These are phyloP conservation scores for Aspergillus sp. DNA, from an alignment of 2,329 filamentous ascomycete species.

Conservation along the genomic window DNA sequence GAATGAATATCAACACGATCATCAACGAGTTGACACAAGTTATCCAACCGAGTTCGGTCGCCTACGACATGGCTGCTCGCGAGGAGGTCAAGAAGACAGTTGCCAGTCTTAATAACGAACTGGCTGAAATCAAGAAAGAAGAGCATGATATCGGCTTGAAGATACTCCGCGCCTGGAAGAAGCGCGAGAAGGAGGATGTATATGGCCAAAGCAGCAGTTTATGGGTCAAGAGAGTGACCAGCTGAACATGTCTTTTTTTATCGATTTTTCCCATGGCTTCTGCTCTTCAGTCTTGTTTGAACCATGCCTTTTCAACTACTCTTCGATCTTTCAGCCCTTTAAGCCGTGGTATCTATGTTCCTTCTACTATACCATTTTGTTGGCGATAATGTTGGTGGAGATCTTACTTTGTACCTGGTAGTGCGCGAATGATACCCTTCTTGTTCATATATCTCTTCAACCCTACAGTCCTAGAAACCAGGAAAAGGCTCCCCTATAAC, in stretches of 20 bases:
- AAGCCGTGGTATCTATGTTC: not conserved
- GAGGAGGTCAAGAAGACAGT: constrained; percentile 63
- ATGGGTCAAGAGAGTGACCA: constrained; percentile 77
- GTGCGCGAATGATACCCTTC: constrained; percentile 17
- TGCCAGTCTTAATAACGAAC: constrained; percentile 62
- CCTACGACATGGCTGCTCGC: constrained; percentile 63
- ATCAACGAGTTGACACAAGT: constrained; percentile 77
- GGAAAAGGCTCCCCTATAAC: not conserved
- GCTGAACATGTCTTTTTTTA: constrained; percentile 39
- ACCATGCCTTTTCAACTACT: constrained; percentile 20
- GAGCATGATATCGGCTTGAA: constrained; percentile 77
- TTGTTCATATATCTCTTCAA: not conserved
- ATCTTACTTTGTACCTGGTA: constrained; percentile 6
- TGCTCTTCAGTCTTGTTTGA: not conserved
- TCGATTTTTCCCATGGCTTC: not conserved
- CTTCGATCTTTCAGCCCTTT: not conserved
- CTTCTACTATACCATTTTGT: constrained; percentile 1
- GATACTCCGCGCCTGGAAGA: constrained; percentile 72
- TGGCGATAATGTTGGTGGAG: constrained; percentile 17
- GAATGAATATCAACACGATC: constrained; percentile 68
- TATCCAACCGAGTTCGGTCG: constrained; percentile 68
- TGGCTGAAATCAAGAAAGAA: constrained; percentile 71
- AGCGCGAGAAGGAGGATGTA: constrained; percentile 62
- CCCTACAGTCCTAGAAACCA: not conserved
- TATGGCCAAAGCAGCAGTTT: constrained; percentile 58